These are phyloP conservation scores for Ophiostoma piceae DNA, from an alignment of 2,329 filamentous ascomycete species.

Conservation along the genomic window DNA sequence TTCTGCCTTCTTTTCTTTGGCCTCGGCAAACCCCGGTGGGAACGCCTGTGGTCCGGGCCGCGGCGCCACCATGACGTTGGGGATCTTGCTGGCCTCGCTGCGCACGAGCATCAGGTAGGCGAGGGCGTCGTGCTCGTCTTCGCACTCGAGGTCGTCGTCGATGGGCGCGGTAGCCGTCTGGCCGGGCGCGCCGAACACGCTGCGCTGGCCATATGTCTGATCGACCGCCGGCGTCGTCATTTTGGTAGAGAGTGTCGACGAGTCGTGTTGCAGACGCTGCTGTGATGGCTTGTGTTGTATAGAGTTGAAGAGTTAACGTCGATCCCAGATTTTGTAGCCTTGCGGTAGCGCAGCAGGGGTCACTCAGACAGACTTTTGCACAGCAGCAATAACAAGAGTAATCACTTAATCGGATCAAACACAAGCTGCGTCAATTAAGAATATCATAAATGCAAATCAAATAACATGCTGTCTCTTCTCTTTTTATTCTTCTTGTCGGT, in stretches of 20 bases:
- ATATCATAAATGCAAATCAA: not conserved
- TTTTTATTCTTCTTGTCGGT: not conserved
- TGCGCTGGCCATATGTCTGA: conserved; percentile 64
- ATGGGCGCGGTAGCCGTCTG: conserved; percentile 41
- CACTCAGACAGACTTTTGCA: not conserved
- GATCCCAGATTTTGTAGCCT: conserved; percentile 15
- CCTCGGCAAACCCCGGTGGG: conserved; percentile 34
- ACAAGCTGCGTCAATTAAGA: not conserved
- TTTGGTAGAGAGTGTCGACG: not conserved
- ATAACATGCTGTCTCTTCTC: not conserved
- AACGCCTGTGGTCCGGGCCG: conserved; percentile 45
- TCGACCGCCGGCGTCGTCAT: conserved; percentile 42
- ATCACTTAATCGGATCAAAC: too few species aligned
- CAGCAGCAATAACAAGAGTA: not conserved
- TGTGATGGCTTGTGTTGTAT: not conserved
- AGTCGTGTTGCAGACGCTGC: not conserved
- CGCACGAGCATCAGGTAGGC: conserved; percentile 54
- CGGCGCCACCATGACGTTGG: conserved; percentile 63
- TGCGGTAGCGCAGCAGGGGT: conserved; percentile 10
- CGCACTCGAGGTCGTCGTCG: conserved; percentile 60
- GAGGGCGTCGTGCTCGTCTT: conserved; percentile 62
- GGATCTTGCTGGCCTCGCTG: conserved; percentile 65
- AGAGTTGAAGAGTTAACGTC: not conserved
- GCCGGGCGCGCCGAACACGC: conserved; percentile 62
- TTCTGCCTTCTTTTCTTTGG: conserved; percentile 29